A percentile compares a stretch with the other conserved stretches of the same genome.
phyloP scores from a whole-genome alignment of 495 filamentous ascomycete species.

The Xylaria grammica region DNA sequence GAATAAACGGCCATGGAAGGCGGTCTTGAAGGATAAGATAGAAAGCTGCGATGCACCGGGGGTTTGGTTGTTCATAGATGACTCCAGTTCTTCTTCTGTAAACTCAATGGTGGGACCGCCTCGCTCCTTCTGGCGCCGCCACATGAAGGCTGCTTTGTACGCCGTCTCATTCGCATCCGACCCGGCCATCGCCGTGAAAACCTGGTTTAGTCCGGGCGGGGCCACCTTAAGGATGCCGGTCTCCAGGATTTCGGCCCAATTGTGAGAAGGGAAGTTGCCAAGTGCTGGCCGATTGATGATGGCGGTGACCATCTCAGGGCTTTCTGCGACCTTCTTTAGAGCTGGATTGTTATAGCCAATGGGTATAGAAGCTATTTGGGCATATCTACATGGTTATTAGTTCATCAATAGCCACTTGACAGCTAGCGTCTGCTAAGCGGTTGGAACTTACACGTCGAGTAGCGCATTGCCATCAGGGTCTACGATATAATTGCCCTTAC shows the following conservation, averaged over 20 bases:
- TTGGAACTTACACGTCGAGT: conserved; percentile 71
- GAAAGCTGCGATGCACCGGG: conserved; percentile 85
- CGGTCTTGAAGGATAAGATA: conserved; percentile 91
- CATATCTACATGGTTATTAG: conserved; percentile 61
- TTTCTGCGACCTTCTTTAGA: conserved; percentile 71
- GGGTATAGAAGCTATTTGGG: conserved; percentile 97
- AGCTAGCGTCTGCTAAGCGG: background rate
- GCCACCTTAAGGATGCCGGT: conserved; percentile 89
- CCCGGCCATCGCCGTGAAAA: conserved; percentile 95
- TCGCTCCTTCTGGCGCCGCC: conserved; percentile 84
- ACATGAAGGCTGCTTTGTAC: conserved; percentile 99
- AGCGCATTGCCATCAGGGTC: conserved; percentile 87
- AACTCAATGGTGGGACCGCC: conserved; percentile 85
- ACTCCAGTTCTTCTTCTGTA: conserved; percentile 76
- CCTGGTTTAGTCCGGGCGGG: conserved; percentile 89
- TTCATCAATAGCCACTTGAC: conserved; percentile 12
- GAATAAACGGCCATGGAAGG: conserved; percentile 96
- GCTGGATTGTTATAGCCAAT: conserved; percentile 95
- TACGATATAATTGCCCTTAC: conserved; percentile 76
- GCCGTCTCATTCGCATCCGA: conserved; percentile 99
- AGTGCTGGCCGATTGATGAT: conserved; percentile 94
- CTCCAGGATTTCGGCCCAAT: conserved; percentile 86
- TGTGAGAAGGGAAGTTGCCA: conserved; percentile 91
- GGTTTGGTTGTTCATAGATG: conserved; percentile 82
- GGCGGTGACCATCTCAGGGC: conserved; percentile 78